Evolutionary conservation across 495 filamentous ascomycete genomes (phyloP), one percentile per base, ranked within the genome.

Genomic region (Elasticomyces elasticus): DNA sequence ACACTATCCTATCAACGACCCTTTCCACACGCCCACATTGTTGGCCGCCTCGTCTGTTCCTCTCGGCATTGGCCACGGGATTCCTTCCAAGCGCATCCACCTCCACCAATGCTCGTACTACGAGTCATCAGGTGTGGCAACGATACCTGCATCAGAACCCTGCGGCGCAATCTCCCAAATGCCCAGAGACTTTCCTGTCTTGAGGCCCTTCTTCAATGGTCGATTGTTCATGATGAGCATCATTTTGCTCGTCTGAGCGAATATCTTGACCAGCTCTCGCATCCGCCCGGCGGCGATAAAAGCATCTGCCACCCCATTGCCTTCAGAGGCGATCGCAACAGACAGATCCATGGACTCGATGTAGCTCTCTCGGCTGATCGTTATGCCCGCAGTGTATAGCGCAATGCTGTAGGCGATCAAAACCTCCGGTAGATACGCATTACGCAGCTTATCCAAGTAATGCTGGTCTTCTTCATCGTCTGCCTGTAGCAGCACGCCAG

Each of bases 311-410:
- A 94, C 63, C 49, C 83, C 79, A 23, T 63, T 64, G 41, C 80
- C 79, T 41, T 82, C 77, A 24, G 45, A 6, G 10, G 84, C 81
- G 13, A 94, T 76, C 20, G 79, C 65, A 5, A 80, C 77, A 0
- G 85, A 79, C 15, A 94, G 68, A 43, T 89, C 82, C 85, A 95
- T 87, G 69, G 82, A 82, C 60, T 86, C 81, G 27, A 86, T 71
- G 26, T 90, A 69, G 49, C 74, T 72, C 47, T 84, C 84, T 23
- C 81, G 79, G 37, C 71, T 79, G 6, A 88, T 69, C 35, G 74
- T 70, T 24, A 76, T 76, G 2, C 84, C 84, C 12, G 79, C 79
- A 63, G 80, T 82, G 63, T 89, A 81, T 43, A 94, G 68, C 19
- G 82, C 78, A 60, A 74, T 82, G 66, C 84, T 78, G 66, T 89